phyloP scores from a whole-genome alignment of 2,329 filamentous ascomycete species.

The Hymenoscyphus fructigenus region DNA sequence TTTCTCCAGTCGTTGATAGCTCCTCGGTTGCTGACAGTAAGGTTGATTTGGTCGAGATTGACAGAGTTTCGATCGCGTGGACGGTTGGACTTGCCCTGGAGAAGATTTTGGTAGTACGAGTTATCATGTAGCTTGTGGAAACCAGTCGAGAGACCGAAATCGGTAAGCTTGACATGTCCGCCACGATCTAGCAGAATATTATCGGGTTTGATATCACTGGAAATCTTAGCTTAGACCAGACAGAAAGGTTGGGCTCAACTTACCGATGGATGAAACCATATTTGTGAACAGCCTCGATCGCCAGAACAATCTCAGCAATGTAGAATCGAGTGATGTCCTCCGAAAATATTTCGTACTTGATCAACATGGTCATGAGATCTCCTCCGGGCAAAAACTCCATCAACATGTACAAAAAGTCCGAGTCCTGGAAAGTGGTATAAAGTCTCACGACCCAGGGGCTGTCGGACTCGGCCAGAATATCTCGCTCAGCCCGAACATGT shows the following conservation, averaged over 20 bases:
- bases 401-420: constrained; percentile 94
- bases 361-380: constrained; percentile 99
- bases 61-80: constrained; percentile 87
- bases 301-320: constrained; percentile 95
- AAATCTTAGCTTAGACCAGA: constrained; percentile 13
- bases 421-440: constrained; percentile 96
- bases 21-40: constrained; percentile 95
- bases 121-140: constrained; percentile 98
- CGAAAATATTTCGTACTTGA: constrained; percentile 99
- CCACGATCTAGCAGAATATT: constrained; percentile 95
- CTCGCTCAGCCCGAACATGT: constrained; percentile 94
- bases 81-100: constrained; percentile 72
- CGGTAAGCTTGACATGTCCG: constrained; percentile 96
- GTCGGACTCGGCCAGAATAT: constrained; percentile 98
- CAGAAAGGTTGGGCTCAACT: constrained; percentile 40
- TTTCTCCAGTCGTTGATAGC: constrained; percentile 99
- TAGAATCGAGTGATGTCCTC: constrained; percentile 99
- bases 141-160: constrained; percentile 95
- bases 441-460: constrained; percentile 99
- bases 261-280: constrained; percentile 98
- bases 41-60: constrained; percentile 94
- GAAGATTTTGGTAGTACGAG: constrained; percentile 94
- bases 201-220: constrained; percentile 96
- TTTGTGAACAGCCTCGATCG: constrained; percentile 98
- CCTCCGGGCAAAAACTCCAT: constrained; percentile 99